A percentile compares a stretch with the other conserved stretches of the same genome.
phyloP scores from a whole-genome alignment of 257 asterid genomes.

The Capsicum baccatum region DNA sequence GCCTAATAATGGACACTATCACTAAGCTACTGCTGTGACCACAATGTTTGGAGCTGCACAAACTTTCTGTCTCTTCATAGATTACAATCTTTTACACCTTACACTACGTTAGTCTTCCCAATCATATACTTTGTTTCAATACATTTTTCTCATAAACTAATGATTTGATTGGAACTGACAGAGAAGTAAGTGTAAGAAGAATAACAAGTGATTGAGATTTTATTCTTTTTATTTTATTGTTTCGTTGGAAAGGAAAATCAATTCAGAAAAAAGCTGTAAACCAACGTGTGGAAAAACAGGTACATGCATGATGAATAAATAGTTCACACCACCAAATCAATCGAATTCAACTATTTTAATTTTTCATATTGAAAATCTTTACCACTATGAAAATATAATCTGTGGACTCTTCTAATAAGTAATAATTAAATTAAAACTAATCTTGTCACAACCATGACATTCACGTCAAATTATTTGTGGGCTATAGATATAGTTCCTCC shows the following conservation, averaged over 20 bases:
- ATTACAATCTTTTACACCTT: background rate
- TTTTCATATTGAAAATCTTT: background rate
- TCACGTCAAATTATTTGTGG: background rate
- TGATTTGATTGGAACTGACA: background rate
- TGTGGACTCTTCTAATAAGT: background rate
- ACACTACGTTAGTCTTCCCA: background rate
- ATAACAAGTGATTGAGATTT: too few species aligned
- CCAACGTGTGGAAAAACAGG: background rate
- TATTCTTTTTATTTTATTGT: background rate
- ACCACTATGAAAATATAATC: background rate
- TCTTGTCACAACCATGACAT: background rate
- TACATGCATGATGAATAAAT: background rate
- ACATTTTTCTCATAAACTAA: background rate
- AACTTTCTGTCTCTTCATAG: constrained; percentile 10
- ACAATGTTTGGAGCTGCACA: background rate
- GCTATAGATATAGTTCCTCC: background rate
- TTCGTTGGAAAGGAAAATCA: constrained; percentile 19
- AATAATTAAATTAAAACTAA: background rate
- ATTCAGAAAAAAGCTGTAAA: background rate
- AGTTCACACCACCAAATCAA: constrained; percentile 17
- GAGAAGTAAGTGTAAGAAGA: background rate
- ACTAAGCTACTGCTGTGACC: background rate
- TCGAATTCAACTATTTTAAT: background rate
- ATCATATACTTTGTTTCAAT: background rate
- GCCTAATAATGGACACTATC: background rate